phyloP scores from a whole-genome alignment of 2,329 filamentous ascomycete species.

The Cytospora chrysosperma region DNA sequence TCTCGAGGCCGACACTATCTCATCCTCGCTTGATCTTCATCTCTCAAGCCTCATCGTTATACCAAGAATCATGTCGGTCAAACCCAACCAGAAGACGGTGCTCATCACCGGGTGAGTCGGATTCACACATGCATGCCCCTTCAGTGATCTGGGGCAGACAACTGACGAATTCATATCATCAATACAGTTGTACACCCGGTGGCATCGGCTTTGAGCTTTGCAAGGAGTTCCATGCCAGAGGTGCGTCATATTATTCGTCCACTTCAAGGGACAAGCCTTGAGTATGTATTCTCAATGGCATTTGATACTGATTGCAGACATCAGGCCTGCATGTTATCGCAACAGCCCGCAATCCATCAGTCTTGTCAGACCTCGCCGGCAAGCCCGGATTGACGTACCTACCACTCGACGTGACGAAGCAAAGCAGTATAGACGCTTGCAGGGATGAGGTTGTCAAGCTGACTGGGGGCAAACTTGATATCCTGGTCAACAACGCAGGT shows the following conservation, averaged over 20 bases:
- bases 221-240: slow-evolving; percentile 51
- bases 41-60: not conserved
- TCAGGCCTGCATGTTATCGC: slow-evolving; percentile 56
- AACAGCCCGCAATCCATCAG: slow-evolving; percentile 50
- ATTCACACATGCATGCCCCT: not conserved
- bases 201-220: slow-evolving; percentile 57
- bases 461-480: slow-evolving; percentile 54
- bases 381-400: slow-evolving; percentile 47
- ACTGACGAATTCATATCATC: not conserved
- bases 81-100: slow-evolving; percentile 41
- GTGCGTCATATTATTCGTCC: slow-evolving; percentile 33
- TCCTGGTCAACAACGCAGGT: slow-evolving; percentile 58
- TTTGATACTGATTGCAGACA: not conserved
- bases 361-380: slow-evolving; percentile 45
- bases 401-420: slow-evolving; percentile 53
- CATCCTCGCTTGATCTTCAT: not conserved
- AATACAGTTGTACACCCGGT: slow-evolving; percentile 54
- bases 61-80: not conserved
- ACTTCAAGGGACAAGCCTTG: not conserved
- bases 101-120: slow-evolving; percentile 49
- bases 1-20: too few relatives aligned
- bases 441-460: slow-evolving; percentile 46
- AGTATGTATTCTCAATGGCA: too few relatives aligned
- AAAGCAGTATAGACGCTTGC: slow-evolving; percentile 49
- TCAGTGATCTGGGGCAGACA: not conserved